These are phyloP conservation scores for Trypanosoma vivax DNA, from an alignment of 208 protist species.

Conservation along the genomic window DNA sequence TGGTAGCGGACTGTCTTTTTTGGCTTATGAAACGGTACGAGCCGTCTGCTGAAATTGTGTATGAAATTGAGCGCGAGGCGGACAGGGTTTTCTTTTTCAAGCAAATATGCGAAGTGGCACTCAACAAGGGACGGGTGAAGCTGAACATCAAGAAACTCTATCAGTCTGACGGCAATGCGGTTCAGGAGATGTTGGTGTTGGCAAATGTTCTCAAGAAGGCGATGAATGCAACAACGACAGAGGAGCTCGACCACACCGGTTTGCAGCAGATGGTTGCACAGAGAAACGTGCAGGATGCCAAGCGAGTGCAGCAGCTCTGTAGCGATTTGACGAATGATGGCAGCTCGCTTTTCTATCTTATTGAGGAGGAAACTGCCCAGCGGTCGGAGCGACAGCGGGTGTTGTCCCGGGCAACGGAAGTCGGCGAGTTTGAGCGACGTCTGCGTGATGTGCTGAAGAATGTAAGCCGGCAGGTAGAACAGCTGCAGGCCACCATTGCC, in stretches of 20 bases:
- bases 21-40: slow-evolving; percentile 93
- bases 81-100: slow-evolving; percentile 93
- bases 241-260: slow-evolving; percentile 67
- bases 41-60: slow-evolving; percentile 83
- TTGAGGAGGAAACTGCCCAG: slow-evolving; percentile 72
- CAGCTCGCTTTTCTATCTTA: slow-evolving; percentile 83
- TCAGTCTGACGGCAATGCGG: slow-evolving; percentile 91
- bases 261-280: slow-evolving; percentile 84
- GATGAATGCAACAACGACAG: slow-evolving; percentile 63
- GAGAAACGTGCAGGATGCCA: slow-evolving; percentile 76
- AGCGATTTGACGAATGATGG: slow-evolving; percentile 85
- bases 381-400: slow-evolving; percentile 74
- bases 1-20: slow-evolving; percentile 90
- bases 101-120: slow-evolving; percentile 76
- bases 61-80: slow-evolving; percentile 85
- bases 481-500: slow-evolving; percentile 77
- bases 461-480: slow-evolving; percentile 74
- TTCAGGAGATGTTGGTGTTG: slow-evolving; percentile 95
- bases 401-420: slow-evolving; percentile 75
- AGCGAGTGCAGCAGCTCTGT: slow-evolving; percentile 84
- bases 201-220: slow-evolving; percentile 87
- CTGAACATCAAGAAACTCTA: slow-evolving; percentile 95
- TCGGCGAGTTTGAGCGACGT: slow-evolving; percentile 89
- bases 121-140: slow-evolving; percentile 86
- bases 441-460: slow-evolving; percentile 68